Conservation (phyloP, 306 rosid species). For the Castanea sativa region DNA sequence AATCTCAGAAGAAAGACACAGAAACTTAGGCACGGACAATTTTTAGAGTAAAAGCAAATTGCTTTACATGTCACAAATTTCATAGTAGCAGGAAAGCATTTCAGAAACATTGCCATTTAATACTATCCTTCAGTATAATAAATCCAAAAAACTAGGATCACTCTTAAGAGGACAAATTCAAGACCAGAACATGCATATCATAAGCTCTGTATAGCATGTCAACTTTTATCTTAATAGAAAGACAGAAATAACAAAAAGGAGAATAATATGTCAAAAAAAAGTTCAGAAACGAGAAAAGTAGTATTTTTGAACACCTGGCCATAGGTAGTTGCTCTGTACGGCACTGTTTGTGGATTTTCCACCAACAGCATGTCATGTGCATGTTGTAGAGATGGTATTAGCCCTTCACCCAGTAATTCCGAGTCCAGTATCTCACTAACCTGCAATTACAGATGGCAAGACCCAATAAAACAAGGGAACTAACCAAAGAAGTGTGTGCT, state of each 20-base stretch:
- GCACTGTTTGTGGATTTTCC: slow-evolving; percentile 73
- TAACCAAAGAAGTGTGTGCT: neutral
- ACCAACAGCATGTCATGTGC: slow-evolving; percentile 77
- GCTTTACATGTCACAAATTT: neutral
- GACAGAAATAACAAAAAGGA: slow-evolving; percentile 4
- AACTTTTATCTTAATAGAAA: neutral
- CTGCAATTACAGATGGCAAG: slow-evolving; percentile 30
- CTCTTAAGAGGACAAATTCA: neutral
- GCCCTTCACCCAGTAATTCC: slow-evolving; percentile 92
- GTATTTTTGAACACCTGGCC: slow-evolving; percentile 62
- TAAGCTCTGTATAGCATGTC: neutral
- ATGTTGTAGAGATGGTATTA: slow-evolving; percentile 85
- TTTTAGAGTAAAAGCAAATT: neutral
- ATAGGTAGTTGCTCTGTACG: slow-evolving; percentile 70
- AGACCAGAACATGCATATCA: neutral
- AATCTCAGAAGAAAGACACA: neutral
- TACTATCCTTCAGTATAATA: neutral
- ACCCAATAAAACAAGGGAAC: neutral
- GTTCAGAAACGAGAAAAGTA: neutral
- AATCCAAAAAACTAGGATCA: neutral
- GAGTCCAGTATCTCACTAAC: slow-evolving; percentile 97
- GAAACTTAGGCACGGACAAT: neutral
- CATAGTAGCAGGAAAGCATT: neutral
- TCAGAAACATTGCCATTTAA: neutral
- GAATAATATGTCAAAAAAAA: neutral